These are phyloP conservation scores for Dalbergia cochinchinensis DNA, from an alignment of 306 rosid species.

Conservation along the genomic window DNA sequence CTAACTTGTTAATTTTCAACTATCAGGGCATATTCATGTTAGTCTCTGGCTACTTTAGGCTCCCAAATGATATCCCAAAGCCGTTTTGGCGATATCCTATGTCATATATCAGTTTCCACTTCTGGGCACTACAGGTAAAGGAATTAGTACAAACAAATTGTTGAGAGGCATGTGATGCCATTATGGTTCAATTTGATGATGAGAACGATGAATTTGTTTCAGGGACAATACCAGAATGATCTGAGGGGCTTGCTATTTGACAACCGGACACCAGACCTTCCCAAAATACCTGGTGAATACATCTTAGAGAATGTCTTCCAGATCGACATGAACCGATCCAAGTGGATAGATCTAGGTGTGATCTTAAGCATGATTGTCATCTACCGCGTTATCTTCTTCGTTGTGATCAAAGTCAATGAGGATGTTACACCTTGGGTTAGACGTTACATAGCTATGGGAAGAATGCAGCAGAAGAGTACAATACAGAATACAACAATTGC, in stretches of 20 bases:
- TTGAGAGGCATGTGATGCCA: neutral
- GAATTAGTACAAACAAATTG: neutral
- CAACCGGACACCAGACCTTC: constrained; percentile 62
- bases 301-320: constrained; percentile 76
- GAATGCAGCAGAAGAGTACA: constrained; percentile 78
- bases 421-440: constrained; percentile 93
- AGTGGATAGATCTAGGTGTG: constrained; percentile 83
- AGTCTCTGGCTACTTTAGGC: constrained; percentile 98
- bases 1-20: constrained; percentile 23
- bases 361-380: constrained; percentile 79
- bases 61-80: constrained; percentile 97
- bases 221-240: constrained; percentile 99
- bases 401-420: constrained; percentile 86
- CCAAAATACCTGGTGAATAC: constrained; percentile 85
- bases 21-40: constrained; percentile 96
- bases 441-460: constrained; percentile 90
- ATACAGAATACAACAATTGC: constrained; percentile 63
- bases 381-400: constrained; percentile 79
- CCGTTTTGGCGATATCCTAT: constrained; percentile 97
- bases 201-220: constrained; percentile 29
- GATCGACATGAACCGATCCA: constrained; percentile 75
- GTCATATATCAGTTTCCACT: constrained; percentile 98
- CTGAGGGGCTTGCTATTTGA: constrained; percentile 75
- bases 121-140: constrained; percentile 94
- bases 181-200: neutral